phyloP scores from a whole-genome alignment of 306 rosid genomes.

The Cyclanthera cordifolia region DNA sequence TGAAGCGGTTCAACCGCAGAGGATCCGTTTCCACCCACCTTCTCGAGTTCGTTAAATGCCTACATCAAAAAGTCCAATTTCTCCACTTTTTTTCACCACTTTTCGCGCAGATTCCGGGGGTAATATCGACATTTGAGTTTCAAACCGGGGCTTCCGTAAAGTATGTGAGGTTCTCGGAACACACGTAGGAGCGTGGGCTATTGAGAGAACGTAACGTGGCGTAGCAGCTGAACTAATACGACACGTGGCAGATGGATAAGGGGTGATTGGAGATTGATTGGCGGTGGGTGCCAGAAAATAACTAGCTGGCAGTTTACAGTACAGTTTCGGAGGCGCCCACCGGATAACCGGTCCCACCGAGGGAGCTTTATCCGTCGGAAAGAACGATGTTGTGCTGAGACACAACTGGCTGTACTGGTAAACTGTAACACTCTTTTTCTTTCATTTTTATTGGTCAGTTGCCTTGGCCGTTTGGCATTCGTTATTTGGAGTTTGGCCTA shows the following conservation, averaged over 20 bases:
- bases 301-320: slow-evolving; percentile 12
- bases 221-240: slow-evolving; percentile 1
- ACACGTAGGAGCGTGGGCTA: not conserved
- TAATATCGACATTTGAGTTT: not conserved
- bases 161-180: not conserved
- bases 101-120: not conserved
- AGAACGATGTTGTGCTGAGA: not conserved
- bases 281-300: slow-evolving; percentile 14
- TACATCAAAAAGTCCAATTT: not conserved
- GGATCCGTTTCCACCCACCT: not conserved
- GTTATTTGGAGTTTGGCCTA: slow-evolving; percentile 52
- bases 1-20: slow-evolving; percentile 4
- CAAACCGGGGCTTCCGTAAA: slow-evolving; percentile 3
- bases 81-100: not conserved
- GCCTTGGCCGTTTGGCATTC: slow-evolving; percentile 28
- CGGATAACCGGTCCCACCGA: slow-evolving; percentile 9
- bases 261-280: slow-evolving; percentile 6
- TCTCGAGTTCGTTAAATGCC: not conserved
- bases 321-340: not conserved
- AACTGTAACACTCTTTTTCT: not conserved
- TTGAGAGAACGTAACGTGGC: slow-evolving; percentile 2
- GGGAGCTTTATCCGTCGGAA: not conserved
- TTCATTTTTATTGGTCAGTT: slow-evolving; percentile 24
- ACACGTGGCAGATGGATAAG: slow-evolving; percentile 8
- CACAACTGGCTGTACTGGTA: slow-evolving; percentile 12